Evolutionary conservation across 2,329 filamentous ascomycete genomes (phyloP), one percentile per base, ranked within the genome.

Genomic region (Hypoxylon sp.): DNA sequence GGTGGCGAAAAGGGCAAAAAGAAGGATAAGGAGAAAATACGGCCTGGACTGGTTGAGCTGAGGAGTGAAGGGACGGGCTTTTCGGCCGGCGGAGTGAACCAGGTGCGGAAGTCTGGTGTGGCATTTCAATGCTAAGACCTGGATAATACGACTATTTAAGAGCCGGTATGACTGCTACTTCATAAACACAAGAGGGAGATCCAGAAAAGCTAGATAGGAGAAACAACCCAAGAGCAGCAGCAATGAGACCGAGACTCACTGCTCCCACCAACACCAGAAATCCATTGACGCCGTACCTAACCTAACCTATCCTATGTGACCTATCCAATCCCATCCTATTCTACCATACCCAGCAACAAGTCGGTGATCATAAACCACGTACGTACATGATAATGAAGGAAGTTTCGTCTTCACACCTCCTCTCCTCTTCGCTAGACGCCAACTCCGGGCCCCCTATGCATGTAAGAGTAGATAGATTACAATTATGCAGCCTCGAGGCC

Each of bases 21-120:
- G 73, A 75, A 78, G 68, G 72, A 76, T 46, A 88, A 88, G 72
- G 86, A 89, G 37, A 88, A 83, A 57, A 85, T 91, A 37, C 88
- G 85, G 66, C 88, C 90, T 0, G 94, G 94, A 0, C 77, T 98
- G 35, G 90, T 98, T 2, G 89, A 92, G 75, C 87, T 98, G 53
- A 90, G 88, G 72, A 93, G 91, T 37, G 95, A 98, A 74, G 95
- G 95, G 0, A 98, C 95, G 0, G 95, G 95, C 0, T 98, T 97
- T 80, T 94, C 95, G 3, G 92, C 93, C 3, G 91, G 91, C n/a
- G 95, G 96, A 2, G 87, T 88, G 56, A 97, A 92, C 76, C 68
- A 92, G 74, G 93, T 97, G 15, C 92, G 92, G 80, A 96, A 91
- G 78, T 82, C 87, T 2, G 91, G 92, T 0, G 89, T 97, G 17